Base-by-base conservation (phyloP, 192 early-diverging fungal species). In the Cladochytrium replicatum region DNA sequence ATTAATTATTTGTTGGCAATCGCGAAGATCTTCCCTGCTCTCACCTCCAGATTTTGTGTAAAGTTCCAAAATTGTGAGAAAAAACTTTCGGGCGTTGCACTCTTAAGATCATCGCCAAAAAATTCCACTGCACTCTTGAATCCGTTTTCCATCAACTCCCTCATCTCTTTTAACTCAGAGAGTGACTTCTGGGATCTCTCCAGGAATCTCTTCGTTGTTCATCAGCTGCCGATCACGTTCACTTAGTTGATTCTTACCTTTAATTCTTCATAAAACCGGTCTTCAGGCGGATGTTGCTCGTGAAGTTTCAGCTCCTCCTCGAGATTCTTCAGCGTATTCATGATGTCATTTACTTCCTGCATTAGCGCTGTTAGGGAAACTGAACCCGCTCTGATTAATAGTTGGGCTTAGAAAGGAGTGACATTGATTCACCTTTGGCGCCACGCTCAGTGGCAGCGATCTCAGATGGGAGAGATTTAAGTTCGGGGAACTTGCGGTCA, bases 201-300 rank as follows among this genome's bases (percentile, higher is more conserved):
- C 15, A 63, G 27, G 42, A 63, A 63, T n/a, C 17, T 54, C 53
- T 64, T n/a, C n/a, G n/a, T n/a, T n/a, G n/a, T n/a, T n/a, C n/a
- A n/a, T n/a, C n/a, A n/a, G n/a, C n/a, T n/a, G n/a, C n/a, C n/a
- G n/a, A n/a, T n/a, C n/a, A n/a, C n/a, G n/a, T n/a, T n/a, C n/a
- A n/a, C n/a, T n/a, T n/a, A n/a, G n/a, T n/a, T n/a, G n/a, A n/a
- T 21, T 52, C 44, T 22, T 52, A 17, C 19, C 19, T 23, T 48
- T 41, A 11, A n/a, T 31, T 2, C 50, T 3, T 37, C 6, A 37
- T 11, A 44, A 9, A 44, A 44, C 32, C 19, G 9, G 32, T 11
- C 9, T 37, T 19, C 43, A 44, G 9, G 9, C 9, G 9, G 9
- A 9, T 44, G 9, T 9, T 11, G 9, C 9, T 9, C 19, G 32